Evolutionary conservation across 306 rosid genomes (phyloP), one percentile per base, ranked within the genome.

Genomic region (Echinosophora koreensis): DNA sequence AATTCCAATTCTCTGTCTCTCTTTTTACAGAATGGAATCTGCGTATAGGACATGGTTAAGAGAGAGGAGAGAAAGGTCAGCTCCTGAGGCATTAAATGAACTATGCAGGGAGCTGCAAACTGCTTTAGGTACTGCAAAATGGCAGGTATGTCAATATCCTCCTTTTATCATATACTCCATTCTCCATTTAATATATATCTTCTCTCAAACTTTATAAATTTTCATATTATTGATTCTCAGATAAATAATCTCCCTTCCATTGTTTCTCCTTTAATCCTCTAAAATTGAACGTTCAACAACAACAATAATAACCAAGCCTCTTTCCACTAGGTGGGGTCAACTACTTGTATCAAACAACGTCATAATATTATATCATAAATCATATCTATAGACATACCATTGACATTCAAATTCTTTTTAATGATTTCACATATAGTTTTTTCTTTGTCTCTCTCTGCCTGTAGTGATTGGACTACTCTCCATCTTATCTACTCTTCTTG

Each of bases 101-200:
- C 88, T 87, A 44, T 76, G 88, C 78, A 88, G 93, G 82, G 97
- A 92, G 87, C 77, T 95, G 68, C 97, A 93, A 90, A 92, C 97
- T 83, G 90, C 98, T 80, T 79, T 95, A 77, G 98, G 97, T 54
- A 92, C 97, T 18, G 97, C 98, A 7, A 95, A 95, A 84, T 95
- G 98, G 98, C 97, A 95, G 97, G 98, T 95, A 75, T 28, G 83
- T 77, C 51, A 17, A 54, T 69, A 34, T 70, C 15, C 41, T 50
- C 4, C 1, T 65, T 12, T 67, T 3, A 34, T 8, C 30, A 11
- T 47, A 37, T 58, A 10, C 61, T 63, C 55, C 2, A 9, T 49
- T 75, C 15, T 6, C 68, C 14, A 46, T 46, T 44, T 27, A 46
- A 34, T 46, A 18, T 55, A 69, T 9, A 30, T 50, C 10, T 51